Evolutionary conservation across 1,284 basidiomycete genomes (phyloP), one percentile per base, ranked within the genome.

Genomic region (Ceratobasidium sp.): DNA sequence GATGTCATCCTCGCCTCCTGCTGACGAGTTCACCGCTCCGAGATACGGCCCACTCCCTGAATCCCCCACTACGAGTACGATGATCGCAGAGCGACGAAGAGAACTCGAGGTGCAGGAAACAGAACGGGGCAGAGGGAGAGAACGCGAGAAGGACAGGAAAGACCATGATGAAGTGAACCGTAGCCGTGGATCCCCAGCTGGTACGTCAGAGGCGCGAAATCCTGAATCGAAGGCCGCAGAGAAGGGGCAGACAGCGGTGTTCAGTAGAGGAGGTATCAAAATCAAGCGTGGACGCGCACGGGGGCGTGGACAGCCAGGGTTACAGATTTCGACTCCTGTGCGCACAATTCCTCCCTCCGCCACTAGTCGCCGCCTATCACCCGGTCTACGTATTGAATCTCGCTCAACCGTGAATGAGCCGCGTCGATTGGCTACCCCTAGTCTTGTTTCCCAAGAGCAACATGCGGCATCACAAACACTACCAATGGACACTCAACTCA

Each of bases 51-150:
- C 73, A n/a, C 13, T 76, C 3, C 73, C 73, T 23, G 63, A 64
- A 46, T 76, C 73, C 12, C 73, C 73, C 46, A 40, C 73, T 18
- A 61, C 49, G 2, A 49, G 61, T 20, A 49, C 26, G n/a, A 76
- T 76, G 33, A 76, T 76, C n/a, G 63, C 58, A 10, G 73, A 76
- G 39, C 60, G 72, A 15, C 60, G 66, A 18, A 75, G 33, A 42
- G 72, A 55, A n/a, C 72, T 75, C 15, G n/a, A 51, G 33, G 61
- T 12, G 15, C 53, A 66, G 40, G 46, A 46, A 33, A 56, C 42
- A 33, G 73, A 76, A 49, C 60, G n/a, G 10, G 73, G 23, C 26
- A 53, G 18, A 40, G 51, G 53, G 26, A 28, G 46, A 15, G 63
- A n/a, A 49, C 49, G 26, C 3, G 61, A 66, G 46, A 68, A 68